These are phyloP conservation scores for Verbena officinalis DNA, from an alignment of 257 asterid genomes.

Conservation along the genomic window DNA sequence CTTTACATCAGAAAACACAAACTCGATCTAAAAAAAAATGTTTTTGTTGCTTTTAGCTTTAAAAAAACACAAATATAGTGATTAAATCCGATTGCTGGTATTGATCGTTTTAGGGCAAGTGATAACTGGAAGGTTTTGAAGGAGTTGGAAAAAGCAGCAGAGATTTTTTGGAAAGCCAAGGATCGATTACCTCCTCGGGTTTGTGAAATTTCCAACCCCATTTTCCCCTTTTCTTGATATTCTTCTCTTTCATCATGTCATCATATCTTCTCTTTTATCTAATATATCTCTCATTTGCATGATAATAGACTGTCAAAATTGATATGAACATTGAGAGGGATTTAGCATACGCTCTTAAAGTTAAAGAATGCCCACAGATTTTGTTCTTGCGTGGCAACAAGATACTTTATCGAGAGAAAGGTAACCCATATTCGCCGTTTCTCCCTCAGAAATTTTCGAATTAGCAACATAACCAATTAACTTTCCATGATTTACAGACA, in stretches of 20 bases:
- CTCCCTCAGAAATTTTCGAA: neutral
- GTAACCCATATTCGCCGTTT: conserved; percentile 33
- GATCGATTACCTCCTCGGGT: conserved; percentile 98
- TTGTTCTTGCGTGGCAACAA: conserved; percentile 84
- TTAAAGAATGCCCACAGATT: conserved; percentile 82
- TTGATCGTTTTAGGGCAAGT: conserved; percentile 65
- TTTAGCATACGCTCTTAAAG: conserved; percentile 93
- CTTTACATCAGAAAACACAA: neutral
- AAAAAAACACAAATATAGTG: no score
- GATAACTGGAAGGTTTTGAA: conserved; percentile 89
- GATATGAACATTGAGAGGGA: conserved; percentile 91
- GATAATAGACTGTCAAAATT: conserved; percentile 77
- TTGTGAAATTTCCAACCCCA: conserved; percentile 34
- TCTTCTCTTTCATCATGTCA: conserved; percentile 6
- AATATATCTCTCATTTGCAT: conserved; percentile 1
- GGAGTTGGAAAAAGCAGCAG: conserved; percentile 90
- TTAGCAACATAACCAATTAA: neutral
- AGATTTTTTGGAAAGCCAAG: conserved; percentile 86
- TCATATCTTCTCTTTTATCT: neutral
- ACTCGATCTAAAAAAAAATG: neutral
- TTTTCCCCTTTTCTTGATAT: neutral
- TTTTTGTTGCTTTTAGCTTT: neutral
- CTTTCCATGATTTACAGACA: conserved; percentile 49
- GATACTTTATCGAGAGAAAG: conserved; percentile 80
- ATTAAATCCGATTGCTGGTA: neutral